Conservation (phyloP, 441 rosid species). For the Biscutella auriculata region DNA sequence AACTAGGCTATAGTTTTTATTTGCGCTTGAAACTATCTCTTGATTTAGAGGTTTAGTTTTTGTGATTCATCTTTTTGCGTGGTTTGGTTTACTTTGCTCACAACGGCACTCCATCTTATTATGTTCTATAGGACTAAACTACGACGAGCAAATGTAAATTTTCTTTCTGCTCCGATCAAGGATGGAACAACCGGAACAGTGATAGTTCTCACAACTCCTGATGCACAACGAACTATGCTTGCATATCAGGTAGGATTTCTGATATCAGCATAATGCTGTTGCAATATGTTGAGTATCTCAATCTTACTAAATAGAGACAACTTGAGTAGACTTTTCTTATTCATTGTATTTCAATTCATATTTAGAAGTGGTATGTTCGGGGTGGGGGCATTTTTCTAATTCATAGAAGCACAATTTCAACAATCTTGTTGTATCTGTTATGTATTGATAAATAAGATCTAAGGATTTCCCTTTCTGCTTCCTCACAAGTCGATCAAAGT, state of each 20-base stretch:
- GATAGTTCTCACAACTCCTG: constrained; percentile 90
- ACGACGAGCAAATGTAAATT: constrained; percentile 65
- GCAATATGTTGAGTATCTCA: neutral
- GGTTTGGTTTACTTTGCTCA: constrained; percentile 4
- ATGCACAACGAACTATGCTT: constrained; percentile 96
- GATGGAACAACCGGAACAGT: constrained; percentile 97
- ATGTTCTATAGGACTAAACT: constrained; percentile 52
- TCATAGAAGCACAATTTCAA: neutral
- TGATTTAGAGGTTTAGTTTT: neutral
- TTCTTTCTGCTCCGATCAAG: constrained; percentile 69
- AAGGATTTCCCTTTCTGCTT: neutral
- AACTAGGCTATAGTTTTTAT: too few relatives aligned
- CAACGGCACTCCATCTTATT: neutral
- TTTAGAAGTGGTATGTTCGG: too few relatives aligned
- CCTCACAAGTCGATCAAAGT: neutral
- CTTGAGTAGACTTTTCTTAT: too few relatives aligned
- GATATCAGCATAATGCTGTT: neutral
- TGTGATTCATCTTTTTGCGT: neutral
- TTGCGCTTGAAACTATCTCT: neutral
- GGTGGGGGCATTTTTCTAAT: too few relatives aligned
- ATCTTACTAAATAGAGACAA: too few relatives aligned
- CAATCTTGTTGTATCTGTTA: neutral
- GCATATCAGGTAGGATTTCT: constrained; percentile 64
- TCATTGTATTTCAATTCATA: too few relatives aligned
- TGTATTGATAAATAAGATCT: neutral